Percentiles rank a stretch among this genome's conserved stretches.
phyloP scores from a whole-genome alignment of 192 early-diverging fungal genomes.

The Bifiguratus adelaidae region DNA sequence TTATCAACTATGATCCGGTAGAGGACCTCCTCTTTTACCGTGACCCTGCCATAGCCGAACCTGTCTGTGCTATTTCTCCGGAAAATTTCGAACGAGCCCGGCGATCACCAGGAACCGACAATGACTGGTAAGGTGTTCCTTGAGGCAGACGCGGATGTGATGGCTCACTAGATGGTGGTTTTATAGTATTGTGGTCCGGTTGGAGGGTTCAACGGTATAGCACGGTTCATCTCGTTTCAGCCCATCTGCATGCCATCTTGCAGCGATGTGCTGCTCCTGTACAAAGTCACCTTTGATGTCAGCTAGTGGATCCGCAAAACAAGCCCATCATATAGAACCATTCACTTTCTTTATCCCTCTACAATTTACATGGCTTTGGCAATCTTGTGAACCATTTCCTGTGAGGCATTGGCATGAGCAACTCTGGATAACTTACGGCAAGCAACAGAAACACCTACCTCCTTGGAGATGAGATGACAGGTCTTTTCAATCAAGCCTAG shows the following conservation, averaged over 20 bases:
- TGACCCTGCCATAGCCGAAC: conserved; percentile 66
- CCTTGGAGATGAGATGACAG: conserved; percentile 80
- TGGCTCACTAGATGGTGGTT: too few relatives aligned
- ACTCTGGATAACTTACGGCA: not conserved
- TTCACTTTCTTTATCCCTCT: too few relatives aligned
- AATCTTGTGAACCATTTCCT: conserved; percentile 80
- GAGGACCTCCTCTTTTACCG: conserved; percentile 76
- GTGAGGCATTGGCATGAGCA: not conserved
- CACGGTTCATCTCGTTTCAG: too few relatives aligned
- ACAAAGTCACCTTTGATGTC: too few relatives aligned
- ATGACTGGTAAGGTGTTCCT: conserved; percentile 70
- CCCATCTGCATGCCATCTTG: too few relatives aligned
- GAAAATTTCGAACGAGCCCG: conserved; percentile 56
- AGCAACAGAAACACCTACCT: conserved; percentile 14
- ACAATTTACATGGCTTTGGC: conserved; percentile 47
- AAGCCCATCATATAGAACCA: too few relatives aligned
- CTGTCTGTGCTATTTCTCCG: conserved; percentile 60
- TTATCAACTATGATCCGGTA: conserved; percentile 76
- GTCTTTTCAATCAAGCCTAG: conserved; percentile 93
- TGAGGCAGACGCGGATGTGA: too few relatives aligned
- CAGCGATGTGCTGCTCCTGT: too few relatives aligned
- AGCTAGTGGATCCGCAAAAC: too few relatives aligned
- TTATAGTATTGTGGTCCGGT: too few relatives aligned
- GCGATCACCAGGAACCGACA: conserved; percentile 64
- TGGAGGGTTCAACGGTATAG: too few relatives aligned